phyloP scores from a whole-genome alignment of 148 eudicot genomes.

The Talinum fruticosum region DNA sequence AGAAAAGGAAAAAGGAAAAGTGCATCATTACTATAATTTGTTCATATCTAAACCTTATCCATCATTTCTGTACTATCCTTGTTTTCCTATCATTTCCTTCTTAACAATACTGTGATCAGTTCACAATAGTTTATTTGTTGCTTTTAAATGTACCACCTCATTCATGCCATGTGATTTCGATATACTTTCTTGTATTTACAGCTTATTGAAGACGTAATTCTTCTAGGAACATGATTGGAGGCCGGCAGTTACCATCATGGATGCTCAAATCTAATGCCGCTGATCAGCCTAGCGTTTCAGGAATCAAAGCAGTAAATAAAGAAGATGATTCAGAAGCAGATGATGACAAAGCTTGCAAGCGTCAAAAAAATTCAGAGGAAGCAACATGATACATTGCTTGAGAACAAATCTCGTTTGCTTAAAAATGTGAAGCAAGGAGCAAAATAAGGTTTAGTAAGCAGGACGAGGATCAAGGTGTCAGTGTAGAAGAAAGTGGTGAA shows the following conservation, averaged over 20 bases:
- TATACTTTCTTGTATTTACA: not conserved
- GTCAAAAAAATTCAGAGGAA: slow-evolving; percentile 13
- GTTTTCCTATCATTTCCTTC: not conserved
- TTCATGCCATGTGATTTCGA: slow-evolving; percentile 7
- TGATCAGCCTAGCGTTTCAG: slow-evolving; percentile 31
- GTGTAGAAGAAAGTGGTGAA: slow-evolving; percentile 13
- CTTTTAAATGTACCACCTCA: not conserved
- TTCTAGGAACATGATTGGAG: slow-evolving; percentile 26
- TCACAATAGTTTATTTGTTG: not conserved
- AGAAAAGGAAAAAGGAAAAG: not conserved
- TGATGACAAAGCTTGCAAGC: slow-evolving; percentile 16
- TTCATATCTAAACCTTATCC: not conserved
- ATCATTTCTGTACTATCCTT: not conserved
- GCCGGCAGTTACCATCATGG: slow-evolving; percentile 66
- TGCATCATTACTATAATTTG: not conserved
- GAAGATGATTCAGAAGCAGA: slow-evolving; percentile 25
- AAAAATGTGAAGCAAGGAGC: slow-evolving; percentile 30
- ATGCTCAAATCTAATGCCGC: slow-evolving; percentile 44
- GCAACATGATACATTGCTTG: slow-evolving; percentile 13
- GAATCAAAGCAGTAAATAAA: slow-evolving; percentile 18
- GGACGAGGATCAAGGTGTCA: slow-evolving; percentile 19
- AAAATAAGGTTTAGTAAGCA: slow-evolving; percentile 27
- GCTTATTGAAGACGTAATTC: not conserved
- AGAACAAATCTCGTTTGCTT: slow-evolving; percentile 22
- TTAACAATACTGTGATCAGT: not conserved